Base-by-base conservation (phyloP, 257 asterid species). In the Solanum corneliomulleri region DNA sequence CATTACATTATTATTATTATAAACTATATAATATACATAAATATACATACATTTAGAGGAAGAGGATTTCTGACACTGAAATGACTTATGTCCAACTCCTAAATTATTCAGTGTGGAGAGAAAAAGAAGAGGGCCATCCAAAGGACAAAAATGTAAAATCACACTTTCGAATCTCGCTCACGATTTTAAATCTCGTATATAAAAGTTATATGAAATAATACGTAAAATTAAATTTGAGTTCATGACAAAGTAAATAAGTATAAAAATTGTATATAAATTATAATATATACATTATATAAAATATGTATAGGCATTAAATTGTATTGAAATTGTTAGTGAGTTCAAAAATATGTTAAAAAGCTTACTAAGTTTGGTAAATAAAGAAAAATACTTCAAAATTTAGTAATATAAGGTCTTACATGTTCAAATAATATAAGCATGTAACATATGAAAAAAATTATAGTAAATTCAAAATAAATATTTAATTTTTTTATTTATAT, bases 41-140 rank as follows among this genome's bases (percentile, higher is more conserved):
- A 52, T 16, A 16, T 52, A 39, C 11, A 62, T 75, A 47, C 0
- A 14, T 13, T 58, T 20, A 42, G 11, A 25, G 13, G 64, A 78
- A 49, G 42, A 49, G 45, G 42, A 68, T 49, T 39, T 91, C 95
- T 91, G 96, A 92, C 95, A 90, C 11, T 89, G 89, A 87, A 47
- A 90, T 87, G 93, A 93, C 94, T 87, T 92, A 31, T 90, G 88
- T 91, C 92, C 92, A 89, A 89, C 89, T 70, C 8, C 44, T 16
- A 70, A 70, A 70, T 70, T 70, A 70, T 70, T 66, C 74, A 66
- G 75, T 68, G 75, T 68, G 75, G 41, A 68, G 23, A 16, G 41
- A 3, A 29, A 25, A 68, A 68, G 39, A 68, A 7, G 21, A 68
- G 75, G 75, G 41, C 75, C 75, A 64, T 4, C 35, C 72, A 25